phyloP scores from a whole-genome alignment of 306 rosid species.

The Begonia fuchsioides region DNA sequence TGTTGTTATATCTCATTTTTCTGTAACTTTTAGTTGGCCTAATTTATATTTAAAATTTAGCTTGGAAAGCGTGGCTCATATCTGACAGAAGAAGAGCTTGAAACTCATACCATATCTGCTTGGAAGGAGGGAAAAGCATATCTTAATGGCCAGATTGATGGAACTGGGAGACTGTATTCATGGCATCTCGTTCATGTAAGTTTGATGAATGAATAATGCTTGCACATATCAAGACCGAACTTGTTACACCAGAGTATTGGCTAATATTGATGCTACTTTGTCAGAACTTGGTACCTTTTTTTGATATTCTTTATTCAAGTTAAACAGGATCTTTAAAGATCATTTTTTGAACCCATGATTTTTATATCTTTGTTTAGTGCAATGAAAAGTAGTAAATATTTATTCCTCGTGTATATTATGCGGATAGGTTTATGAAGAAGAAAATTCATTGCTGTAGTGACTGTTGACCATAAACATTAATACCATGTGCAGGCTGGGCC shows the following conservation, averaged over 20 bases:
- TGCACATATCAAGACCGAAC: not conserved
- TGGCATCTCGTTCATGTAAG: slow-evolving; percentile 50
- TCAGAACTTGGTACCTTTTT: not conserved
- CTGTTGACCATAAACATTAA: not conserved
- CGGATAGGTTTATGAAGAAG: not conserved
- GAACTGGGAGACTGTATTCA: slow-evolving; percentile 31
- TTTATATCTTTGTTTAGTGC: not conserved
- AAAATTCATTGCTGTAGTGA: not conserved
- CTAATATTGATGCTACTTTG: not conserved
- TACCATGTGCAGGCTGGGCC: slow-evolving; percentile 67
- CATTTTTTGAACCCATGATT: not conserved
- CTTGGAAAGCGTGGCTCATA: slow-evolving; percentile 68
- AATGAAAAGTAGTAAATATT: too few relatives aligned
- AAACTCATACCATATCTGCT: slow-evolving; percentile 72
- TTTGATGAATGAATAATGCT: not conserved
- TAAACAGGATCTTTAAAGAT: not conserved
- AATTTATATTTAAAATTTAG: slow-evolving; percentile 24
- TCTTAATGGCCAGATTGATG: slow-evolving; percentile 24
- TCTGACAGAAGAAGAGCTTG: slow-evolving; percentile 77
- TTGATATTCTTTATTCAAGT: not conserved
- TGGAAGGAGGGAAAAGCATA: slow-evolving; percentile 71
- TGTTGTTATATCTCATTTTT: too few relatives aligned
- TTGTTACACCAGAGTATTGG: not conserved
- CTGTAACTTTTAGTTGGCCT: too few relatives aligned
- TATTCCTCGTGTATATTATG: too few relatives aligned